Conservation (phyloP, 306 rosid species). For the Malus sieversii region DNA sequence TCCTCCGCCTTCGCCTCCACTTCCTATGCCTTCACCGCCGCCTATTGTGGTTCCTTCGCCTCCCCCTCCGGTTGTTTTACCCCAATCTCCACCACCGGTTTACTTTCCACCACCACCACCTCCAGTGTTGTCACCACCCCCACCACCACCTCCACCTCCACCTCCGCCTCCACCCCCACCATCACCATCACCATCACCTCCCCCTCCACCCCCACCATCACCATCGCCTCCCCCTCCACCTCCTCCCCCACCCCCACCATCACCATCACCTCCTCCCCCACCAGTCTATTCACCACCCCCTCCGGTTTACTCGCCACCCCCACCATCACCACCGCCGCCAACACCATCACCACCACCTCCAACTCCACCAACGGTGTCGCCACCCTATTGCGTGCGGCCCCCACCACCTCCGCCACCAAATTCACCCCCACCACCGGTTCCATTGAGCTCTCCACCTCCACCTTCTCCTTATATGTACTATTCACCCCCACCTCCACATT, state of each 20-base stretch:
- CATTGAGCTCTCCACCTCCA: slow-evolving; percentile 29
- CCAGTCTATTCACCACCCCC: slow-evolving; percentile 31
- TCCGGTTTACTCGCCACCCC: slow-evolving; percentile 27
- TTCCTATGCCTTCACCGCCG: background rate
- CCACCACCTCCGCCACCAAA: slow-evolving; percentile 43
- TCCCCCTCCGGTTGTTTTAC: background rate
- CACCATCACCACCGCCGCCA: background rate
- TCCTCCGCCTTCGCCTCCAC: slow-evolving; percentile 19
- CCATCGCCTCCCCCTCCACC: slow-evolving; percentile 5
- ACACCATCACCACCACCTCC: slow-evolving; percentile 29
- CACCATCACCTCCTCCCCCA: slow-evolving; percentile 20
- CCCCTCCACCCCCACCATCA: slow-evolving; percentile 1
- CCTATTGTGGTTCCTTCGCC: slow-evolving; percentile 14
- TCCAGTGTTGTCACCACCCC: slow-evolving; percentile 5
- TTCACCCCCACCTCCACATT: slow-evolving; percentile 24
- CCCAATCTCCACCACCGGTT: slow-evolving; percentile 10
- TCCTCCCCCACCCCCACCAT: slow-evolving; percentile 7
- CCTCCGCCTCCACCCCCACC: slow-evolving; percentile 23
- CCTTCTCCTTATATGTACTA: slow-evolving; percentile 10
- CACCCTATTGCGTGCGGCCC: slow-evolving; percentile 25
- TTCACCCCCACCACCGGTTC: slow-evolving; percentile 30
- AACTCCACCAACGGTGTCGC: slow-evolving; percentile 31
- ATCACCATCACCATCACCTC: slow-evolving; percentile 14
- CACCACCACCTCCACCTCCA: slow-evolving; percentile 28
- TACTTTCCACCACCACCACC: slow-evolving; percentile 10